phyloP scores from a whole-genome alignment of 2,329 filamentous ascomycete genomes.

The Bimuria novae-zelandiae region DNA sequence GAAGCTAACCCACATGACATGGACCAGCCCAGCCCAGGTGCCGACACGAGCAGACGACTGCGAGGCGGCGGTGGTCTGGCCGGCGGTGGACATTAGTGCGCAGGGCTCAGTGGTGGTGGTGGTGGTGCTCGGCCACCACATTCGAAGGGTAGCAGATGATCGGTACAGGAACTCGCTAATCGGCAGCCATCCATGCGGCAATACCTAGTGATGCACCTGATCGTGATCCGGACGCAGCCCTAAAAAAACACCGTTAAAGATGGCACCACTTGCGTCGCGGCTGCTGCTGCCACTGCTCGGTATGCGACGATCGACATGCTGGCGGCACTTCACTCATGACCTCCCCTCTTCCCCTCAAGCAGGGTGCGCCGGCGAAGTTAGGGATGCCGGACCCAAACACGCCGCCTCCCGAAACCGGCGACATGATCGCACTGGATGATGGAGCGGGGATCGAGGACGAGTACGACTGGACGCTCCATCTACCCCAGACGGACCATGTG shows the following conservation, averaged over 20 bases:
- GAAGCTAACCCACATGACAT: too few relatives aligned
- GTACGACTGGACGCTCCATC: constrained; percentile 33
- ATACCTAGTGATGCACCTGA: not conserved
- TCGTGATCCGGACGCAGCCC: not conserved
- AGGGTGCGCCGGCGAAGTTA: not conserved
- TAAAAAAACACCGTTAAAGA: not conserved
- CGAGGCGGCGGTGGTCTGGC: too few relatives aligned
- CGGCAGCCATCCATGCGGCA: not conserved
- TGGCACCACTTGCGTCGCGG: not conserved
- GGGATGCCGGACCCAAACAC: not conserved
- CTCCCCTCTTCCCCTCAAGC: not conserved
- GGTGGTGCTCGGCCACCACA: too few relatives aligned
- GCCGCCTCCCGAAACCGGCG: not conserved
- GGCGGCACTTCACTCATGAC: not conserved
- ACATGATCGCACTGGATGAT: not conserved
- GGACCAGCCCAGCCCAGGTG: too few relatives aligned
- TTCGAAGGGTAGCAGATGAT: too few relatives aligned
- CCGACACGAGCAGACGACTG: too few relatives aligned
- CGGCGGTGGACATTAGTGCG: too few relatives aligned
- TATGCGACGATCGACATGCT: not conserved
- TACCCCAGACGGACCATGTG: constrained; percentile 38
- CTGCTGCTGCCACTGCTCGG: not conserved
- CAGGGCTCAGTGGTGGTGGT: too few relatives aligned
- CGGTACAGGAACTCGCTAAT: not conserved
- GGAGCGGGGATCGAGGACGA: not conserved